Evolutionary conservation across 2,329 filamentous ascomycete species (phyloP), one percentile per base, ranked within the genome.

Genomic region (Cylindrodendrum hubeiense): DNA sequence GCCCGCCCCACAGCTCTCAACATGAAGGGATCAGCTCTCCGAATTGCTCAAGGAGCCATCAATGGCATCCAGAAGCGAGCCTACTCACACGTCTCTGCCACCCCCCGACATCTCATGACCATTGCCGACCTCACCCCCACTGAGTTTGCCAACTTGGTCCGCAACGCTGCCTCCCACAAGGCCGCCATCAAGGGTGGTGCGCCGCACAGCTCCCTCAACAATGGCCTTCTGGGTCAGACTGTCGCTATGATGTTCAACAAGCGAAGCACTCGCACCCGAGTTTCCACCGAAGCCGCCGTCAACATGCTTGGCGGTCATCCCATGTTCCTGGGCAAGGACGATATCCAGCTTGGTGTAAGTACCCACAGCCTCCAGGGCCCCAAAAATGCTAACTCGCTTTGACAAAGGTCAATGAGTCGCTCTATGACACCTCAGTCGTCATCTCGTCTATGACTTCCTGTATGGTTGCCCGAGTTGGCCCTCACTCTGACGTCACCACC

Each of bases 221-320:
- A 86, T 43, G 84, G 88, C 12, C 82, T 99, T 67, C 81, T 87
- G 1, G 93, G 93, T 56, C 90, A 93, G 80, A 95, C 94, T 0
- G 89, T 99, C 33, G 95, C 96, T 71, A 92, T 99, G 90, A 93
- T 97, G 86, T 99, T 99, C 85, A 97, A 88, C 86, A 99, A 99
- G 84, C 90, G 95, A 71, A 97, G 93, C 74, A 99, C 96, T 13
- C 89, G 96, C 65, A 99, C 96, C 13, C 90, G 96, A 67, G 91
- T 99, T 33, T 97, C 94, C 2, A 98, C 95, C 2, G 96, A 99
- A 84, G 92, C 92, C 8, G 96, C 96, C 13, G 90, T 98, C 39
- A 89, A 91, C n/a, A 85, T 93, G 65, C 87, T 99, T 85, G 94
- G 95, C 39, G 96, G 95, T 0, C 92, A 97, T 74, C 91, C 96